phyloP scores from a whole-genome alignment of 306 rosid genomes.

The Citrullus amarus region DNA sequence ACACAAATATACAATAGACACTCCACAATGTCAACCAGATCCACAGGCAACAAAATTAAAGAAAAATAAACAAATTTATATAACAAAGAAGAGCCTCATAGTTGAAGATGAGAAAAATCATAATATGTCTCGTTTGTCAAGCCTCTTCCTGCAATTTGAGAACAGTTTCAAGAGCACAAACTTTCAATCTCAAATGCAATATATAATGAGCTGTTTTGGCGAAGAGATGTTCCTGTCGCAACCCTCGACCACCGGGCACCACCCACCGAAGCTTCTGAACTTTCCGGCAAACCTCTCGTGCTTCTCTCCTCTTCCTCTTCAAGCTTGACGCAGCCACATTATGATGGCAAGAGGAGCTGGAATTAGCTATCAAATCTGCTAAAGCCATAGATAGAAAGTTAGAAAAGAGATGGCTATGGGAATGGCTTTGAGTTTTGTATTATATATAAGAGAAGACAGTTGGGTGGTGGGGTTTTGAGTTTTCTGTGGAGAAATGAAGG shows the following conservation, averaged over 20 bases:
- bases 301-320: conserved; percentile 9
- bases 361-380: not conserved
- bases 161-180: not conserved
- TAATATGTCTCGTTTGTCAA: not conserved
- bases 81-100: not conserved
- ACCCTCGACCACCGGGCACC: not conserved
- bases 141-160: conserved; percentile 1
- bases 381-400: not conserved
- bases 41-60: not conserved
- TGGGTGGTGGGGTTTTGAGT: not conserved
- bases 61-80: not conserved
- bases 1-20: not conserved
- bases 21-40: not conserved
- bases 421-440: not conserved
- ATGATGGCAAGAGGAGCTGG: not conserved
- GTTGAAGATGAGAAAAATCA: not conserved
- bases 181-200: conserved; percentile 4
- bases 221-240: not conserved
- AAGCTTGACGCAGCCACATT: not conserved
- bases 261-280: conserved; percentile 9
- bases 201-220: not conserved
- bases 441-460: not conserved
- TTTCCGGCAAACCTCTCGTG: not conserved
- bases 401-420: not conserved
- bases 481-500: not conserved